Percentiles rank a stretch among this genome's conserved stretches.
phyloP scores from a whole-genome alignment of 495 filamentous ascomycete genomes.

The Penicillium macrosclerotiorum region DNA sequence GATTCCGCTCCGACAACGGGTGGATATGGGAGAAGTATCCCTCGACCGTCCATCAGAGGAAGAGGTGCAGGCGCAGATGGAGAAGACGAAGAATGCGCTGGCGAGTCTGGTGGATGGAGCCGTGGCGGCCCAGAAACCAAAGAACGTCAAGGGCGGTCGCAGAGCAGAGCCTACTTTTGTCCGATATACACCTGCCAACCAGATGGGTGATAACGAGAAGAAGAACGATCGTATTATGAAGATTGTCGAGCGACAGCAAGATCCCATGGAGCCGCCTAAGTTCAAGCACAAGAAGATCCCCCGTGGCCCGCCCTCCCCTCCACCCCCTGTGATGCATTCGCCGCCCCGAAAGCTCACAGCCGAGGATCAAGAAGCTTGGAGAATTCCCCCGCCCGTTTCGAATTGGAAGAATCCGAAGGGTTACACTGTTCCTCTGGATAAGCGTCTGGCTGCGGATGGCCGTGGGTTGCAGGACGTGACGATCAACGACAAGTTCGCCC shows the following conservation, averaged over 20 bases:
- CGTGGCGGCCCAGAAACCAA: conserved; percentile 89
- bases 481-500: conserved; percentile 98
- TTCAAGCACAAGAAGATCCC: conserved; percentile 99
- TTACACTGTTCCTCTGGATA: conserved; percentile 95
- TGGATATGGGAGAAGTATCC: conserved; percentile 91
- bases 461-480: conserved; percentile 89
- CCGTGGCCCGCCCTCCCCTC: conserved; percentile 86
- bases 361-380: conserved; percentile 96
- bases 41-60: conserved; percentile 84
- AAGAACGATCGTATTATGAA: conserved; percentile 98
- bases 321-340: conserved; percentile 92
- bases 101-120: conserved; percentile 79
- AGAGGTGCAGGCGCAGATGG: conserved; percentile 74
- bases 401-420: conserved; percentile 99
- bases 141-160: conserved; percentile 78
- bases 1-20: conserved; percentile 89
- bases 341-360: conserved; percentile 93
- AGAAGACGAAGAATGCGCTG: conserved; percentile 84
- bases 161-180: conserved; percentile 89
- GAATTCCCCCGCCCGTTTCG: conserved; percentile 88
- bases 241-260: conserved; percentile 90
- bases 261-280: conserved; percentile 98
- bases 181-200: conserved; percentile 89
- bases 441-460: conserved; percentile 94
- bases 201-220: conserved; percentile 87